Percentiles rank a stretch among this genome's conserved stretches.
Evolutionary conservation across 495 filamentous ascomycete species (phyloP).

Genomic region (Thermothielavioides terrestris): DNA sequence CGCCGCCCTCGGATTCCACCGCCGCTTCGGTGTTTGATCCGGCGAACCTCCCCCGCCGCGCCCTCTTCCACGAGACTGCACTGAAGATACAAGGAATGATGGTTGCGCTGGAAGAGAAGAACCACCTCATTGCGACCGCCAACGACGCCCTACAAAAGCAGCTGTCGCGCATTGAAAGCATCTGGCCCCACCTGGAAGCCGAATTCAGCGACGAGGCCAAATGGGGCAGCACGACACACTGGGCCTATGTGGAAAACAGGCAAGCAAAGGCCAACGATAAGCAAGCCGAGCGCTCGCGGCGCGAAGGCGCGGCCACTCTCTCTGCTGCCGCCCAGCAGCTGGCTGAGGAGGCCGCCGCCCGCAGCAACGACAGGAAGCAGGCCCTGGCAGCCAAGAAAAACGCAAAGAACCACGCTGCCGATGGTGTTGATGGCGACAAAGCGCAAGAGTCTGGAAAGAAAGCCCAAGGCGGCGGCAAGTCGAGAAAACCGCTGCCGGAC

Average conservation of each 20-base stretch:
- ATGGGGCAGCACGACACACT: slow-evolving; percentile 82
- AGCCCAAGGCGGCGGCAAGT: slow-evolving; percentile 44
- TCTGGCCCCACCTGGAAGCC: slow-evolving; percentile 71
- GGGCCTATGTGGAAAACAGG: slow-evolving; percentile 88
- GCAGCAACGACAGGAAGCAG: slow-evolving; percentile 75
- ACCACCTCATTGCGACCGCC: slow-evolving; percentile 84
- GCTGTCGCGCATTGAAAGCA: slow-evolving; percentile 69
- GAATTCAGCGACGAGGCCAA: slow-evolving; percentile 94
- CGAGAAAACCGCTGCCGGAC: slow-evolving; percentile 54
- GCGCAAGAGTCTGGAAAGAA: slow-evolving; percentile 49
- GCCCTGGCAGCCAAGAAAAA: slow-evolving; percentile 65
- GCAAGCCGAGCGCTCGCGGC: slow-evolving; percentile 59
- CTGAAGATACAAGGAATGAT: slow-evolving; percentile 65
- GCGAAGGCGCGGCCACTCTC: slow-evolving; percentile 64
- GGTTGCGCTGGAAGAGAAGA: slow-evolving; percentile 87
- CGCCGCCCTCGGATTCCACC: slow-evolving; percentile 31
- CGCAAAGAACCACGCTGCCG: slow-evolving; percentile 44
- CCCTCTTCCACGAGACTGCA: slow-evolving; percentile 53
- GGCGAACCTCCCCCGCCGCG: slow-evolving; percentile 49
- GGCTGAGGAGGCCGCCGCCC: slow-evolving; percentile 67
- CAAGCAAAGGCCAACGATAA: slow-evolving; percentile 50
- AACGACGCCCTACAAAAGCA: slow-evolving; percentile 83
- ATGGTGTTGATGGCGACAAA: slow-evolving; percentile 47
- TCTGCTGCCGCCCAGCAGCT: slow-evolving; percentile 61
- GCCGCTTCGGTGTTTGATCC: slow-evolving; percentile 35